Base-by-base conservation (phyloP, 2,329 filamentous ascomycete genomes). In the Acephala macrosclerotiorum region DNA sequence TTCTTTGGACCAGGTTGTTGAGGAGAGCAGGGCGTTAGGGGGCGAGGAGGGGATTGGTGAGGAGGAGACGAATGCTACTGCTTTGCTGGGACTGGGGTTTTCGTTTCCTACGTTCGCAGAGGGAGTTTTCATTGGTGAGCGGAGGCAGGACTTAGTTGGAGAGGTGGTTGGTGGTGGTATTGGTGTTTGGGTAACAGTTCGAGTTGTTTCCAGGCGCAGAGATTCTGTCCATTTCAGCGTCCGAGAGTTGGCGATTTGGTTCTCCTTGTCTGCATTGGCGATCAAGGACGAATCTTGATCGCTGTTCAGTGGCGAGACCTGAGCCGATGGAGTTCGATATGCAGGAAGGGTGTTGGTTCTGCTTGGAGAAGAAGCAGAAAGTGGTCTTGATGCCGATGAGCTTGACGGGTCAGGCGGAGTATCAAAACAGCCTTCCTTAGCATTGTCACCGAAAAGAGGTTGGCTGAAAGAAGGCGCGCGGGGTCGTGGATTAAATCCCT, bases 121-220 rank as follows among this genome's bases (percentile, higher is more conserved):
- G 5, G 68, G 69, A 7, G 70, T 70, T 51, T 74, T 75, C 20
- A 72, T 62, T 1, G 73, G 75, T 7, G 74, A 74, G 53, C 73
- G 72, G 11, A 76, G 68, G 51, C 73, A 74, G 1, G 75, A 76
- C 70, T 76, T 76, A 12, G 73, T 71, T 3, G 75, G 73, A 14
- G 75, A 75, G 18, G 53, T 56, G 12, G 18, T 42, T 18, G 47
- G 45, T 3, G 51, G 53, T 61, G 40, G 66, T 22, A 60, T 42
- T 45, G 68, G 63, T 8, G 51, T 63, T 45, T 65, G 65, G 2
- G 49, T 25, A 40, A 64, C 11, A 53, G n/a, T 45, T 65, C 20
- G 56, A 33, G n/a, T 55, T 64, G 5, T 58, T 64, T 20, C 57
- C 45, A 6, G 66, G 14, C 45, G 63, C 0, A 72, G 33, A 5